Evolutionary conservation across 2,329 filamentous ascomycete species (phyloP), one percentile per base, ranked within the genome.

Genomic region (Didymellaceae sp.): DNA sequence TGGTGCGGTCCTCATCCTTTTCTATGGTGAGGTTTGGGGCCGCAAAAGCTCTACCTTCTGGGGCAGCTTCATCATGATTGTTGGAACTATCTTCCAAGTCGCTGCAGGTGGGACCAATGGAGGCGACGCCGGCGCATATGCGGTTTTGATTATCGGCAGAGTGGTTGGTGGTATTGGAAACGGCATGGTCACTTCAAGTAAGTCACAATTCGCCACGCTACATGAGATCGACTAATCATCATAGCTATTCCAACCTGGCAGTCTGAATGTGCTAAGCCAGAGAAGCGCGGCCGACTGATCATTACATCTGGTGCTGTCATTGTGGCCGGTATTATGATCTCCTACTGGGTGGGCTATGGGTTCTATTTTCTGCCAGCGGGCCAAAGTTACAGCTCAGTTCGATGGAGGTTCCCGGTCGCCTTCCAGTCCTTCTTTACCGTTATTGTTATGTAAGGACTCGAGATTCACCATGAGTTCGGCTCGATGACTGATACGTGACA

Each of bases 21-120:
- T 72, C 54, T 66, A 81, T 13, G 84, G 83, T 24, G 84, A 87
- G 55, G 70, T 74, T 2, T 77, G 84, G 41, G 83, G 82, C 7
- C 74, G 83, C 1, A 65, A 64, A 31, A 65, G 59, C 26, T 61
- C 62, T 6, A 63, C 65, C 10, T 63, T 61, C 21, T 48, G 66
- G 38, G 42, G 42, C 3, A 45, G 42, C 20, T 30, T 45, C 8
- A 37, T 87, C 58, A 82, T 86, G 78, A 72, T 84, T 13, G 46
- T 85, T 24, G 84, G 84, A 8, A 83, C 83, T 18, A 74, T 82
- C 11, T 79, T 88, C 31, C 86, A 88, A 62, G 70, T 81, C 11
- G 68, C 78, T 7, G 75, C 78, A 2, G 80, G 76, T 55, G 68
- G 74, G 55, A 58, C 55, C 14, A 58, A 53, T 4, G n/a, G n/a